These are phyloP conservation scores for Monilinia polystroma DNA, from an alignment of 2,329 filamentous ascomycete genomes.

Conservation along the genomic window DNA sequence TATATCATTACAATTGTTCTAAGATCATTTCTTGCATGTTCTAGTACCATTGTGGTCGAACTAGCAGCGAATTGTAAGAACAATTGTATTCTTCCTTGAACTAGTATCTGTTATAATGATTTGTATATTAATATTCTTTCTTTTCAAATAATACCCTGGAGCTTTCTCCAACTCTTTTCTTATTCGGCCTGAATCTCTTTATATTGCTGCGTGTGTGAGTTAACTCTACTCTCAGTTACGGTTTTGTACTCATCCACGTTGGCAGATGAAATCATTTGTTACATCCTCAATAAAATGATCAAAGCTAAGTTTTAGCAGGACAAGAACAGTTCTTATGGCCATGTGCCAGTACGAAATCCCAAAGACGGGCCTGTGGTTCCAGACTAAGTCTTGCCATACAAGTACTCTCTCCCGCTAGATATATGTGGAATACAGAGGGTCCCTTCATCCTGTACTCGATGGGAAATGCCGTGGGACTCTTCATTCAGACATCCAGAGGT, in stretches of 20 bases:
- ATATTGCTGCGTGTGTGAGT: conserved; percentile 66
- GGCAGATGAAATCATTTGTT: conserved; percentile 48
- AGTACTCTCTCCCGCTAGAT: conserved; percentile 49
- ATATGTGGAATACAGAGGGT: conserved; percentile 46
- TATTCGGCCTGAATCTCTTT: conserved; percentile 76
- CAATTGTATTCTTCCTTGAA: conserved; percentile 63
- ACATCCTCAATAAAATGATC: not conserved
- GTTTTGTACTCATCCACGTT: conserved; percentile 28
- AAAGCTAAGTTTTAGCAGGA: conserved; percentile 46
- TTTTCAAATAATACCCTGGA: conserved; percentile 68
- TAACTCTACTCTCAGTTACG: not conserved
- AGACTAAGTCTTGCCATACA: conserved; percentile 50
- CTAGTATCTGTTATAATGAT: conserved; percentile 62
- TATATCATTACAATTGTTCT: not conserved
- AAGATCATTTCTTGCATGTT: conserved; percentile 25
- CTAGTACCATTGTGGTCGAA: conserved; percentile 53
- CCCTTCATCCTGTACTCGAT: conserved; percentile 49
- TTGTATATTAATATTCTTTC: conserved; percentile 60
- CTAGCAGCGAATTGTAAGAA: conserved; percentile 59
- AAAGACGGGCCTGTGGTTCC: conserved; percentile 62
- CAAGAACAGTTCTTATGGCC: conserved; percentile 71
- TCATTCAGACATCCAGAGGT: conserved; percentile 71
- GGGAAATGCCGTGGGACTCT: conserved; percentile 65
- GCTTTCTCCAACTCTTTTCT: conserved; percentile 70
- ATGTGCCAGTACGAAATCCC: conserved; percentile 68